Evolutionary conservation across 2,329 filamentous ascomycete species (phyloP).

Genomic region (Ophiocordyceps australis): DNA sequence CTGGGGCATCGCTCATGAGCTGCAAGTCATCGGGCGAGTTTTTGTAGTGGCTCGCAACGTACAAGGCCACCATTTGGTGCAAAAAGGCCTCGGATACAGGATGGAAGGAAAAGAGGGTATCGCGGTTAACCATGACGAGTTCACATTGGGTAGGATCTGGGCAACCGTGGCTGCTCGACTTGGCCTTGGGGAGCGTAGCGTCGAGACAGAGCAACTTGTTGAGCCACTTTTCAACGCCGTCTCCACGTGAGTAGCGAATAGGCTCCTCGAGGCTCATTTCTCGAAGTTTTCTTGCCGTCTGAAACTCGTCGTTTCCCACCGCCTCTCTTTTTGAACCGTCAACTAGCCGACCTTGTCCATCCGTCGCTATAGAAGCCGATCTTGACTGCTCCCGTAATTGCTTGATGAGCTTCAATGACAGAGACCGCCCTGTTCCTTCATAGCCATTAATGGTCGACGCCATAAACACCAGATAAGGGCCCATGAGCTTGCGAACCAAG

Average conservation of each 20-base stretch:
- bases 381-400: constrained; percentile 88
- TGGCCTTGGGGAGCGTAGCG: constrained; percentile 68
- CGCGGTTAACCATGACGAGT: constrained; percentile 83
- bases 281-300: constrained; percentile 60
- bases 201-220: constrained; percentile 89
- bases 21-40: constrained; percentile 97
- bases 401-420: constrained; percentile 93
- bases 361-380: constrained; percentile 34
- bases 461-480: constrained; percentile 97
- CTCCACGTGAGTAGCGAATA: constrained; percentile 83
- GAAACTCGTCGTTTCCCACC: constrained; percentile 42
- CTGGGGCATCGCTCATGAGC: constrained; percentile 92
- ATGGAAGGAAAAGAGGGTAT: constrained; percentile 96
- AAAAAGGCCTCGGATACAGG: constrained; percentile 93
- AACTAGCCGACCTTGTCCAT: constrained; percentile 46
- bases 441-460: constrained; percentile 98
- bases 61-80: constrained; percentile 95
- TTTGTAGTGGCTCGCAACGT: constrained; percentile 95
- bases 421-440: constrained; percentile 85
- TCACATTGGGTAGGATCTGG: constrained; percentile 87
- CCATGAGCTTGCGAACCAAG: constrained; percentile 83
- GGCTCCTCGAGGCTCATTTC: constrained; percentile 90
- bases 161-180: constrained; percentile 54
- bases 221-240: constrained; percentile 88
- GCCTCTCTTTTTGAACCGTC: constrained; percentile 66